Evolutionary conservation across 1,284 basidiomycete species (phyloP), one percentile per base, ranked within the genome.

Genomic region (Gomphus bonarii): DNA sequence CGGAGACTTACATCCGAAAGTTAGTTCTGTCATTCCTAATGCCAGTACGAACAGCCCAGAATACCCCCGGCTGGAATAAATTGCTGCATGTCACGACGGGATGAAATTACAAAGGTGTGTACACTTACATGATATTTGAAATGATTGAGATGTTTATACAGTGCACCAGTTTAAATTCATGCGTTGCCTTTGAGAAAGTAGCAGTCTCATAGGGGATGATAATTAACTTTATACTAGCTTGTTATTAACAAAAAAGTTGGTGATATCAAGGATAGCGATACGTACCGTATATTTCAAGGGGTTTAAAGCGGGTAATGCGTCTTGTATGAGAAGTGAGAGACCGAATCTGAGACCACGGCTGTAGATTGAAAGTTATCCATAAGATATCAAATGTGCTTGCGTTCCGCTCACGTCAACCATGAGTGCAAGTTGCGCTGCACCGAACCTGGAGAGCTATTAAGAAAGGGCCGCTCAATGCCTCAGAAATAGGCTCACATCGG

Each of bases 281-380:
- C 54, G 18, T 22, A 55, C 43, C 10, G 20, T 12, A 20, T 48
- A 48, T 25, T 16, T 28, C 25, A 28, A 25, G 12, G 12, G 9
- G 20, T 43, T 12, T 11, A n/a, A 3, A 20, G n/a, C 22, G 38
- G 8, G 22, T 44, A 18, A 31, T 30, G 6, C 18, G 14, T 28
- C 31, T 22, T 43, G 3, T 36, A 18, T 44, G 12, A 14, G 44
- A 20, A 28, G 18, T 47, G 11, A 55, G 8, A 8, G 46, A 22
- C 12, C 54, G 54, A 30, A 36, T 3, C 12, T 48, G 30, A 8
- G 33, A 55, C 54, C 54, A 55, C 11, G 33, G 38, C 54, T 55
- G 16, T 35, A n/a, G 20, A 14, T 28, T 22, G 31, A 4, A 51
- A 28, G 25, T 51, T 28, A 51, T 7, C 18, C 12, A 8, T 2